phyloP scores from a whole-genome alignment of 169 alveolate genomes.

The Plasmodium cynomolgi region DNA sequence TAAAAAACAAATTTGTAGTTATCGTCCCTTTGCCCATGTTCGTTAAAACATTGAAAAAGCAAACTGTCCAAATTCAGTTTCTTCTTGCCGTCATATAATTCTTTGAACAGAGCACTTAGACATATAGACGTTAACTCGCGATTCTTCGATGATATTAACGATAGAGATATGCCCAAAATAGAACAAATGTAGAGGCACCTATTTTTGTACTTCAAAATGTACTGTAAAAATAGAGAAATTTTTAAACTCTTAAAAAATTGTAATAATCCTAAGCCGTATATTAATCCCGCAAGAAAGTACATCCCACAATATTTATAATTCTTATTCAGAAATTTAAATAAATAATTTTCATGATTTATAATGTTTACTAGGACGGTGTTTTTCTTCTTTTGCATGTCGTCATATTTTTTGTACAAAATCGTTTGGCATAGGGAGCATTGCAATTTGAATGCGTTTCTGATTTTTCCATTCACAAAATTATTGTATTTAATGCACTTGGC shows the following conservation, averaged over 20 bases:
- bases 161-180: constrained; percentile 47
- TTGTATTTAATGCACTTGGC: constrained; percentile 25
- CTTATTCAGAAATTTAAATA: constrained; percentile 65
- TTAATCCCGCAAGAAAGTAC: constrained; percentile 57
- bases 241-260: constrained; percentile 60
- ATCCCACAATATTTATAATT: constrained; percentile 69
- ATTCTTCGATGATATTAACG: constrained; percentile 56
- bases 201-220: constrained; percentile 68
- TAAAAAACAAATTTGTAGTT: constrained; percentile 13
- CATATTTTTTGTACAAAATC: constrained; percentile 45
- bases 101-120: constrained; percentile 31
- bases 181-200: constrained; percentile 68
- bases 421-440: constrained; percentile 72
- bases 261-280: constrained; percentile 70
- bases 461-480: constrained; percentile 42
- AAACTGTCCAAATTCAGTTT: constrained; percentile 18
- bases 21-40: background rate
- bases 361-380: constrained; percentile 25
- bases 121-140: constrained; percentile 22
- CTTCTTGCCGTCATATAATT: background rate
- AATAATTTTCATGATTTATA: constrained; percentile 49
- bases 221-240: constrained; percentile 46
- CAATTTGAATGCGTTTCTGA: constrained; percentile 53
- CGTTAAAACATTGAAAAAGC: constrained; percentile 17
- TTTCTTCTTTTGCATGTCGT: constrained; percentile 21